Evolutionary conservation across 306 rosid genomes (phyloP).

Genomic region (Sesbania bispinosa): DNA sequence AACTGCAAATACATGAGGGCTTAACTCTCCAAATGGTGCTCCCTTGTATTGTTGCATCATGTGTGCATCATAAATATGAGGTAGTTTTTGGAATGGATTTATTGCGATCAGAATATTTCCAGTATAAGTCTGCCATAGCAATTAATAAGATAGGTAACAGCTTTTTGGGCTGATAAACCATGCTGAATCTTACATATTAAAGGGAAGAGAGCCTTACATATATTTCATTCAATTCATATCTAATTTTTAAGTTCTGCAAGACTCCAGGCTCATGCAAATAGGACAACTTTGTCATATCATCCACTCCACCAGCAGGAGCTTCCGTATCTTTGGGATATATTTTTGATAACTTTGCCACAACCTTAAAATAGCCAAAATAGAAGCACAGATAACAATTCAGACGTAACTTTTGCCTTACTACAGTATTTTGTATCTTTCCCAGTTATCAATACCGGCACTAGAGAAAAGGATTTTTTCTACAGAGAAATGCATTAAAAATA

Average conservation of each 20-base stretch:
- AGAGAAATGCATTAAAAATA: no score
- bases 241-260: conserved; percentile 73
- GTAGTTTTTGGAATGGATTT: conserved; percentile 96
- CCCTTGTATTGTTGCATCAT: conserved; percentile 99
- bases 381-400: conserved; percentile 10
- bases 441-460: no score
- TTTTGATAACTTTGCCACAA: conserved; percentile 60
- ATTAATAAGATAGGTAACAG: conserved; percentile 6
- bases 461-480: no score
- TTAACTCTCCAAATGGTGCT: conserved; percentile 93
- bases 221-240: conserved; percentile 97
- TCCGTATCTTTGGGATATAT: conserved; percentile 86
- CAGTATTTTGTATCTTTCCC: background rate
- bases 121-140: conserved; percentile 79
- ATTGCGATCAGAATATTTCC: conserved; percentile 97
- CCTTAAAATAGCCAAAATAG: conserved; percentile 41
- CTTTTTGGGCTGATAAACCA: conserved; percentile 10
- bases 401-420: conserved; percentile 2
- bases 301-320: conserved; percentile 97
- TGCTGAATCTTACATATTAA: background rate
- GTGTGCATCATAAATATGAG: conserved; percentile 83
- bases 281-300: conserved; percentile 97
- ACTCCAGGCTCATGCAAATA: conserved; percentile 99
- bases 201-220: conserved; percentile 54
- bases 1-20: conserved; percentile 98